Evolutionary conservation across 176 grass and related monocot species (phyloP).

Genomic region (Miscanthus lutarioriparius): DNA sequence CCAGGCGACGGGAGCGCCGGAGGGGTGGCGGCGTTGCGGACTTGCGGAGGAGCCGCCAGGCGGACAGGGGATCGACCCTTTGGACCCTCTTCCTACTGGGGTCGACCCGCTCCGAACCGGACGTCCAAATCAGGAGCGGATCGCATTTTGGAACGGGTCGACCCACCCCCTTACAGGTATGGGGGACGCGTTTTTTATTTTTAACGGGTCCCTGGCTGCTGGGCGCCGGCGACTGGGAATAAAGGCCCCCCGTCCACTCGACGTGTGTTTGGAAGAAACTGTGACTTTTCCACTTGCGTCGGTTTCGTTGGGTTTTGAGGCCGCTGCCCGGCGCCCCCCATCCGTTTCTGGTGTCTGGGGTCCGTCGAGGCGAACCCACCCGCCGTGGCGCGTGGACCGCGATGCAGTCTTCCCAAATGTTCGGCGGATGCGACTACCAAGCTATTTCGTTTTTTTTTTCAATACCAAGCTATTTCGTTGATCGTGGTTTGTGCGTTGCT

Average conservation of each 20-base stretch:
- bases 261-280: slow-evolving; percentile 32
- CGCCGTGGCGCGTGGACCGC: background rate
- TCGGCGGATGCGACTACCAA: slow-evolving; percentile 3
- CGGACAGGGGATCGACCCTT: no score
- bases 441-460: background rate
- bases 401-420: slow-evolving; percentile 1
- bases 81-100: no score
- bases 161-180: no score
- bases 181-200: slow-evolving; percentile 15
- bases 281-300: slow-evolving; percentile 23
- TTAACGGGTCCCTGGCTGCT: background rate
- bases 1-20: no score
- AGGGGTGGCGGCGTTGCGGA: no score
- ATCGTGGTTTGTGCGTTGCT: slow-evolving; percentile 5
- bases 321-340: background rate
- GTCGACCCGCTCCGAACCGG: no score
- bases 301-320: slow-evolving; percentile 1
- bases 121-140: no score
- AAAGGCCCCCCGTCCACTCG: background rate
- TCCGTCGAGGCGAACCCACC: slow-evolving; percentile 10
- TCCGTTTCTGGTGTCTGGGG: background rate
- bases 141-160: no score
- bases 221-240: slow-evolving; percentile 10
- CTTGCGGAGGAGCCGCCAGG: no score
- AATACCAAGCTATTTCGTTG: background rate